Evolutionary conservation across 106 monocot species (phyloP).

Genomic region (Dendrobium nobile): DNA sequence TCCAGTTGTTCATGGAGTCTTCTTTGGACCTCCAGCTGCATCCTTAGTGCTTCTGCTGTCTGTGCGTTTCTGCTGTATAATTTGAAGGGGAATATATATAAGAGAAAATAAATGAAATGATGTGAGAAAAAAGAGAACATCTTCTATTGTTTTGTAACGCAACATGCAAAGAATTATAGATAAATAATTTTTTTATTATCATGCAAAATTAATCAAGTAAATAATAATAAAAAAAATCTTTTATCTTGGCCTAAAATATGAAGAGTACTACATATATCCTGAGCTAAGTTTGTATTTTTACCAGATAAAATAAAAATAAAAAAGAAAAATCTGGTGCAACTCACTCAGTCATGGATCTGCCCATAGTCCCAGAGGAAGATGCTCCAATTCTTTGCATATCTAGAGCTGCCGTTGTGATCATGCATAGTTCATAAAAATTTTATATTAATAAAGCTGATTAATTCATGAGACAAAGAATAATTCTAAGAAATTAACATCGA

Average conservation of each 20-base stretch:
- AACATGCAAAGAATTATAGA: too few species aligned
- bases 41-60: conserved; percentile 69
- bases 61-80: conserved; percentile 48
- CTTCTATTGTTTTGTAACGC: too few species aligned
- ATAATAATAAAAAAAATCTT: too few species aligned
- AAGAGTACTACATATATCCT: too few species aligned
- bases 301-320: background rate
- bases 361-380: conserved; percentile 65
- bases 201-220: too few species aligned
- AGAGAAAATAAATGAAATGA: background rate
- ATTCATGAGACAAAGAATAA: background rate
- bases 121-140: too few species aligned
- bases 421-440: background rate
- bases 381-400: conserved; percentile 59
- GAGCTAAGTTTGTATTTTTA: too few species aligned
- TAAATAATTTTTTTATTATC: too few species aligned
- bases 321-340: background rate
- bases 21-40: conserved; percentile 98
- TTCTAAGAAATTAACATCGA: background rate
- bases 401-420: conserved; percentile 21
- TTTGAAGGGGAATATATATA: background rate
- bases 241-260: too few species aligned
- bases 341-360: conserved; percentile 61
- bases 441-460: background rate
- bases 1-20: conserved; percentile 77